Evolutionary conservation across 176 grass and related monocot genomes (phyloP), one percentile per base, ranked within the genome.

Genomic region (Cymbopogon citratus): DNA sequence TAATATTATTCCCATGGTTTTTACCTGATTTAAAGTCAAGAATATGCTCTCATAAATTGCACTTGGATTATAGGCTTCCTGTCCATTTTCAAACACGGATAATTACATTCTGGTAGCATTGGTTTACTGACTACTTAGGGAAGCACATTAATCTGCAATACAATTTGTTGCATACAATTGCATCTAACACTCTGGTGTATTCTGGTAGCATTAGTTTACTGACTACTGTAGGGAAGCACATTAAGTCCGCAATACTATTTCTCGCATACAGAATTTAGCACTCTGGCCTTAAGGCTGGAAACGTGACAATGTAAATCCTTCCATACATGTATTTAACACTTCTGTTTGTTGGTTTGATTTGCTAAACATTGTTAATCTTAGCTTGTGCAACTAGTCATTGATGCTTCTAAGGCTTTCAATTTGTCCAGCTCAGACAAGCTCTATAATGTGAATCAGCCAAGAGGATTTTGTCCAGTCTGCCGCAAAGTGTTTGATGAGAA

Each of bases 391-490:
- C 21, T 45, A 79, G 33, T 77, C 81, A 49, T 68, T 88, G 35
- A 90, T 88, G 56, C 51, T 74, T 84, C 72, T 69, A 74, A 73
- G 76, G 71, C 52, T 71, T 80, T 64, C 10, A 23, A 48, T 84
- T 67, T 89, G 85, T 85, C 62, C 80, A 90, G 72, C 69, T 88
- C 89, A 89, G 91, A 57, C 66, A 76, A 84, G 36, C 69, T 73
- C 73, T 56, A 21, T 73, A 72, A 16, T 66, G 73, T 75, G 83
- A 91, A 87, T 85, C 81, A 89, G 70, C 83, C 80, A 81, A 91
- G 88, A 84, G 95, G 92, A 91, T 88, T 86, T 78, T 98, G 95
- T 36, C 92, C 95, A 80, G 90, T 98, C 88, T 98, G 95, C 88
- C 88, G 95, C 19, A 91, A 95, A 85, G 81, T 92, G 45, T 98